Percentiles rank a stretch among this genome's conserved stretches.
Conservation (phyloP, 2,329 filamentous ascomycete genomes). For the Didymella segeticola region DNA sequence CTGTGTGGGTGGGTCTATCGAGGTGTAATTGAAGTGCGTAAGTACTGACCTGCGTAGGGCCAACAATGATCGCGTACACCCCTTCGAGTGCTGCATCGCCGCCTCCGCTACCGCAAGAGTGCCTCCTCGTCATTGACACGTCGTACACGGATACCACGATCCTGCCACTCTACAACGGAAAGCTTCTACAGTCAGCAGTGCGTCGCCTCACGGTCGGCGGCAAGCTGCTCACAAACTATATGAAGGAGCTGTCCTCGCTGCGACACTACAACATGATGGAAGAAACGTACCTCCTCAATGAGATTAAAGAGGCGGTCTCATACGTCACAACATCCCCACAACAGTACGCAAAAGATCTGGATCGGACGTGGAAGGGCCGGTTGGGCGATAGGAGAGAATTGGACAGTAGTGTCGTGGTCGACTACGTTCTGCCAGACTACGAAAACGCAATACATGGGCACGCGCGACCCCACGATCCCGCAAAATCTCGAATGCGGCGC, state of each 20-base stretch:
- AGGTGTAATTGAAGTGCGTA: neutral
- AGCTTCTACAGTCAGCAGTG: conserved; percentile 79
- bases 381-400: conserved; percentile 65
- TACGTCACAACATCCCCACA: conserved; percentile 73
- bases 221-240: conserved; percentile 90
- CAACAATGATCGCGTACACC: conserved; percentile 82
- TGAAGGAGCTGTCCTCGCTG: conserved; percentile 86
- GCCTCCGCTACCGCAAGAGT: conserved; percentile 69
- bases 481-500: conserved; percentile 61
- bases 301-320: conserved; percentile 91
- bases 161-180: conserved; percentile 82
- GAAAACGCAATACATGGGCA: conserved; percentile 69
- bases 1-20: conserved; percentile 62
- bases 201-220: conserved; percentile 89
- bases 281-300: conserved; percentile 90
- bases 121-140: conserved; percentile 86
- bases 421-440: conserved; percentile 91
- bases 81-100: conserved; percentile 52
- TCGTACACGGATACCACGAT: conserved; percentile 94
- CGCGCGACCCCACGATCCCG: conserved; percentile 78
- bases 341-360: conserved; percentile 74
- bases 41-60: conserved; percentile 56
- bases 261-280: conserved; percentile 96
- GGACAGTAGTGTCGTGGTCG: conserved; percentile 70
- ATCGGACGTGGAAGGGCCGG: conserved; percentile 75